Conservation (phyloP, 768 basidiomycete genomes). For the Boletus rubroflammeus region DNA sequence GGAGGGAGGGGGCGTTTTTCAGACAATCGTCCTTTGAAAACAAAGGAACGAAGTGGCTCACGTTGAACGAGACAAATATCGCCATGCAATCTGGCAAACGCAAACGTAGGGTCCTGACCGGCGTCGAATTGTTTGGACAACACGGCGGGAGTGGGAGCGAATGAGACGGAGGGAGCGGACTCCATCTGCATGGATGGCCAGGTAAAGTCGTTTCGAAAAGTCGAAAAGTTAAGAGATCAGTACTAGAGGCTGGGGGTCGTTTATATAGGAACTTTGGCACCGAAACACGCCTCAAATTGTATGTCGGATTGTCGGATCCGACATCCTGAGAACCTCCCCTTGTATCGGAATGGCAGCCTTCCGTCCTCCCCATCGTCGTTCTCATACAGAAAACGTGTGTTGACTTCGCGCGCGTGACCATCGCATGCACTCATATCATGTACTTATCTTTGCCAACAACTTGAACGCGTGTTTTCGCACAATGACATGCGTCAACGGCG, state of each 20-base stretch:
- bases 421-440: background rate
- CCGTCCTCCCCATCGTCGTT: too few relatives aligned
- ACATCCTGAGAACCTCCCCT: too few relatives aligned
- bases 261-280: too few relatives aligned
- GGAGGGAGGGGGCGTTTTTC: background rate
- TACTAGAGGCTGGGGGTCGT: background rate
- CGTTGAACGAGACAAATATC: constrained; percentile 31
- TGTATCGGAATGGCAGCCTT: too few relatives aligned
- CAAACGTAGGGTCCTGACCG: constrained; percentile 33
- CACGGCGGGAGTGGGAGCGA: constrained; percentile 18
- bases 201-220: background rate
- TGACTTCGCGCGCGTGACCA: too few relatives aligned
- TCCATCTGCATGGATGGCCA: too few relatives aligned
- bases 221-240: background rate
- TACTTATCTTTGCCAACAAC: background rate
- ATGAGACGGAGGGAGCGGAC: constrained; percentile 17
- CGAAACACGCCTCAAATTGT: too few relatives aligned
- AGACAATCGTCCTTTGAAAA: background rate
- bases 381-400: background rate
- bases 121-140: constrained; percentile 14
- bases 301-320: too few relatives aligned
- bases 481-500: background rate
- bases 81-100: constrained; percentile 28
- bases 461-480: background rate
- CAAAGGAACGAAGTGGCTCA: background rate